phyloP scores from a whole-genome alignment of 768 basidiomycete genomes.

The Suillus clintonianus region DNA sequence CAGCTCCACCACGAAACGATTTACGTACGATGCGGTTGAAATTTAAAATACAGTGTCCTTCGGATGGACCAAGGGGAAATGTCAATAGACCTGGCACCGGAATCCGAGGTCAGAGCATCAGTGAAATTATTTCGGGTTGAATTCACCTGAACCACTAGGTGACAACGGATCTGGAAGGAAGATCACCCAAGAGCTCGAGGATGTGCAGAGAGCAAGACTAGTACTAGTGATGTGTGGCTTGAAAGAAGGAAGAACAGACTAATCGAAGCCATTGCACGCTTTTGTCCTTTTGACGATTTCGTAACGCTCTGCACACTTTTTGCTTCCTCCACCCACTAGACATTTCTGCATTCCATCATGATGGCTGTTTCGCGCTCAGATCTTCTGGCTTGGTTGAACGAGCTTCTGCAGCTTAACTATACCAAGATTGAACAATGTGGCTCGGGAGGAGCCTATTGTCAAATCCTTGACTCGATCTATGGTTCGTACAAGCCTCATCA shows the following conservation, averaged over 20 bases:
- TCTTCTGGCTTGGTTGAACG: constrained; percentile 91
- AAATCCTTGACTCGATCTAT: constrained; percentile 93
- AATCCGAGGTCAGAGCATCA: not conserved
- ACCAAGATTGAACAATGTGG: constrained; percentile 94
- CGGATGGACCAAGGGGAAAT: not conserved
- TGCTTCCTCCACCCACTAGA: constrained; percentile 3
- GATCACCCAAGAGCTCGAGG: not conserved
- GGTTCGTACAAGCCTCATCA: constrained; percentile 47
- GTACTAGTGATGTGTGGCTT: not conserved
- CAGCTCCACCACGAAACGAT: constrained; percentile 1
- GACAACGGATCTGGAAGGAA: not conserved
- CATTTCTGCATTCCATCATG: constrained; percentile 36
- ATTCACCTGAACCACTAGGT: not conserved
- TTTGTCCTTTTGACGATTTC: constrained; percentile 10
- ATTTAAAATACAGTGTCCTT: not conserved
- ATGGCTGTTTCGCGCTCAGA: constrained; percentile 78
- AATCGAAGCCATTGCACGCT: constrained; percentile 1
- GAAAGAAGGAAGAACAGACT: not conserved
- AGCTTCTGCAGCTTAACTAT: constrained; percentile 87
- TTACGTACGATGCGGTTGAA: constrained; percentile 5
- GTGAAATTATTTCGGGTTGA: not conserved
- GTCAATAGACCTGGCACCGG: not conserved
- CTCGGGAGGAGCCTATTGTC: constrained; percentile 90
- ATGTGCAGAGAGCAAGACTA: not conserved
- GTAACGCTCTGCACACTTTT: constrained; percentile 8